A percentile compares a stretch with the other conserved stretches of the same genome.
Conservation (phyloP, 371 early-diverging fungal genomes). For the Entomophthora muscae region DNA sequence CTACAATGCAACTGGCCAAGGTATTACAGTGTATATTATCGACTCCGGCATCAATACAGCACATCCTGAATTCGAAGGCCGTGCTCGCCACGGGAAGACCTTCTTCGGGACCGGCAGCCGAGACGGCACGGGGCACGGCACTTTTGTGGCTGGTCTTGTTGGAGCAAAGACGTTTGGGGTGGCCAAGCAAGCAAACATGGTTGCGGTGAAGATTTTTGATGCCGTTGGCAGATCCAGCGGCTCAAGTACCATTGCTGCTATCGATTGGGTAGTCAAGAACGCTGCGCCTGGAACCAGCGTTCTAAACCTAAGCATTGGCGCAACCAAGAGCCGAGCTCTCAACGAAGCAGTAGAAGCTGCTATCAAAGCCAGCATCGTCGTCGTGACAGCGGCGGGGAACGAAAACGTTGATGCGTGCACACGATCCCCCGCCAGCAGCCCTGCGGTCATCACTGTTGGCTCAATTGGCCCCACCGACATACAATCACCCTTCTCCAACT, state of each 20-base stretch:
- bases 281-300: conserved; percentile 23
- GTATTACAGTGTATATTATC: conserved; percentile 25
- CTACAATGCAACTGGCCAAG: conserved; percentile 24
- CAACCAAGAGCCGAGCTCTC: conserved; percentile 10
- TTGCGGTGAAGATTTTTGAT: conserved; percentile 37
- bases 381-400: conserved; percentile 84
- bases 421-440: conserved; percentile 84
- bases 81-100: conserved; percentile 34
- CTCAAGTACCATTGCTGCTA: conserved; percentile 16
- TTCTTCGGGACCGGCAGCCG: conserved; percentile 37
- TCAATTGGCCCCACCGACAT: conserved; percentile 65
- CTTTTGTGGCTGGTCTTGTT: conserved; percentile 67
- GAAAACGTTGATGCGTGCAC: conserved; percentile 88
- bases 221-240: conserved; percentile 17
- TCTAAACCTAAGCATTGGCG: conserved; percentile 38
- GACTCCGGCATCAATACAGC: conserved; percentile 29
- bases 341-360: conserved; percentile 25
- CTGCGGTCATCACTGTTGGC: conserved; percentile 90
- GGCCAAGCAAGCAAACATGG: conserved; percentile 32
- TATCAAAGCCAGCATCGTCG: conserved; percentile 25
- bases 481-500: conserved; percentile 84
- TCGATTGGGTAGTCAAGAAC: conserved; percentile 18
- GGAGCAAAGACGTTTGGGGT: conserved; percentile 47
- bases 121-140: conserved; percentile 30
- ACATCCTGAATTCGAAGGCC: conserved; percentile 28